A percentile compares a stretch with the other conserved stretches of the same genome.
These are phyloP conservation scores for Lumnitzera racemosa DNA, from an alignment of 345 rosid species.

Conservation along the genomic window DNA sequence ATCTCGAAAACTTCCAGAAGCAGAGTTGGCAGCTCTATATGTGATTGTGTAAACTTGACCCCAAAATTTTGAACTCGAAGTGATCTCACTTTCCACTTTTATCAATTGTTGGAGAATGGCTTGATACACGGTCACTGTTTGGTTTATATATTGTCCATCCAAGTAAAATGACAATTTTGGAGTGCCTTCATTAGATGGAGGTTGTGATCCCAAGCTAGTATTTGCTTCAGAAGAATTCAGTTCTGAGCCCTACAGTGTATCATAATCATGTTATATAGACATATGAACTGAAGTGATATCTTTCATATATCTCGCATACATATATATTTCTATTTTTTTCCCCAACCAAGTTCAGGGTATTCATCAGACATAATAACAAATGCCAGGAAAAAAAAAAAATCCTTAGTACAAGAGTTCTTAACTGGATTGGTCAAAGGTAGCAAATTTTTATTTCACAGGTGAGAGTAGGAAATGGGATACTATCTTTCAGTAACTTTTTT, in stretches of 20 bases:
- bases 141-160: constrained; percentile 55
- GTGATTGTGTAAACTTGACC: constrained; percentile 52
- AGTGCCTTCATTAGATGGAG: constrained; percentile 20
- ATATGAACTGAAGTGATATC: too few species aligned
- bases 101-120: constrained; percentile 66
- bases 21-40: constrained; percentile 39
- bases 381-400: too few species aligned
- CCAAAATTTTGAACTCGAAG: constrained; percentile 44
- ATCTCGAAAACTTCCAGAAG: constrained; percentile 17
- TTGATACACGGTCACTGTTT: constrained; percentile 58
- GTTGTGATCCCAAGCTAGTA: constrained; percentile 11
- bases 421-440: too few species aligned
- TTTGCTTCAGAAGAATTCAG: constrained; percentile 12
- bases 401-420: too few species aligned
- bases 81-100: constrained; percentile 44
- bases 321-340: too few species aligned
- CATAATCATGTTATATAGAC: not conserved
- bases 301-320: too few species aligned
- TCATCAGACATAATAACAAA: too few species aligned
- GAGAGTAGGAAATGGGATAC: too few species aligned
- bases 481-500: too few species aligned
- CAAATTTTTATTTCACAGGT: too few species aligned
- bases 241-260: constrained; percentile 11
- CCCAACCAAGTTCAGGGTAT: too few species aligned
- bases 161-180: constrained; percentile 56